These are phyloP conservation scores for Globisporangium yorkense DNA, from an alignment of 352 stramenopile species.

Conservation along the genomic window DNA sequence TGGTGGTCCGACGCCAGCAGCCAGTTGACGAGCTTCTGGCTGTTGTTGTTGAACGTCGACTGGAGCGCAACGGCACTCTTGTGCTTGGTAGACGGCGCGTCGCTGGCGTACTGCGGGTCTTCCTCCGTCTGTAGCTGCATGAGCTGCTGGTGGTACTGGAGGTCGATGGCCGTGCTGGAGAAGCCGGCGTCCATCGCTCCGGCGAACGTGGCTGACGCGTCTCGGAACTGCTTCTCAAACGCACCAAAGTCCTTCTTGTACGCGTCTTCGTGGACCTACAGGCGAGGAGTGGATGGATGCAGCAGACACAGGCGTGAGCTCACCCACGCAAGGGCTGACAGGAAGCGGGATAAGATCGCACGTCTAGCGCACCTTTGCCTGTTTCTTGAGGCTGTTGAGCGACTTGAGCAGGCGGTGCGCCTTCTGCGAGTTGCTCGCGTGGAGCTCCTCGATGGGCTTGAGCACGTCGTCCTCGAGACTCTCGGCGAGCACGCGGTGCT, in stretches of 20 bases:
- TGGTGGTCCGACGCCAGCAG: constrained; percentile 58
- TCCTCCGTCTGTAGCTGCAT: constrained; percentile 28
- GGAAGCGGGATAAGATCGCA: neutral
- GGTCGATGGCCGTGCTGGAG: constrained; percentile 61
- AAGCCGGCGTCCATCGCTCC: constrained; percentile 69
- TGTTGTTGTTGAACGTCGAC: constrained; percentile 45
- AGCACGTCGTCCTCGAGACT: constrained; percentile 79
- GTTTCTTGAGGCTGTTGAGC: constrained; percentile 67
- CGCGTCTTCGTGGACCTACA: constrained; percentile 45
- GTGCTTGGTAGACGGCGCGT: neutral
- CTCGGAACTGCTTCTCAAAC: constrained; percentile 73
- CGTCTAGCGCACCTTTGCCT: constrained; percentile 40
- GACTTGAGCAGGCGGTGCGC: constrained; percentile 47
- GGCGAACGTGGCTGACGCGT: constrained; percentile 53
- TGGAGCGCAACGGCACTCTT: constrained; percentile 21
- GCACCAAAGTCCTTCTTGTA: constrained; percentile 66
- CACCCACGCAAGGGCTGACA: neutral
- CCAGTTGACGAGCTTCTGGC: constrained; percentile 78
- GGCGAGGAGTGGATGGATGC: neutral
- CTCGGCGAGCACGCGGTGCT: constrained; percentile 62
- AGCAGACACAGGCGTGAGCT: neutral
- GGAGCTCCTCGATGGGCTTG: constrained; percentile 58
- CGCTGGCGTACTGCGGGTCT: constrained; percentile 9
- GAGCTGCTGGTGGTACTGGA: constrained; percentile 53
- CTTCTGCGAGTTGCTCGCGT: constrained; percentile 44